Percentiles rank a stretch among this genome's conserved stretches.
phyloP scores from a whole-genome alignment of 2,329 filamentous ascomycete genomes.

The Penicillium sp. region DNA sequence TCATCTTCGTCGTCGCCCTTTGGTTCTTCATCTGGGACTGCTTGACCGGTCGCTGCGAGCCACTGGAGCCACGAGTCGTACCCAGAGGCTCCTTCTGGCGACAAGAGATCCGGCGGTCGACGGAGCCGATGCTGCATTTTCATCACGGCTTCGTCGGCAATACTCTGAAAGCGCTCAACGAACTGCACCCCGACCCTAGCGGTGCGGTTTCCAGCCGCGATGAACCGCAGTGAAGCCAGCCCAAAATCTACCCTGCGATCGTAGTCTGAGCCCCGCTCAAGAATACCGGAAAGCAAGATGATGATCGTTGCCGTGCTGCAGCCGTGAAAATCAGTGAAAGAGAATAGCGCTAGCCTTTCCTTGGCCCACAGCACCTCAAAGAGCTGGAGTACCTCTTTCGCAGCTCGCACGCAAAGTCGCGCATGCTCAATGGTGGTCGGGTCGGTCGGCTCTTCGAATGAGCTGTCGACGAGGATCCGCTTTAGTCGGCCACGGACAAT shows the following conservation, averaged over 20 bases:
- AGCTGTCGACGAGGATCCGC: background rate
- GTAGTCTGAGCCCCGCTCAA: conserved; percentile 32
- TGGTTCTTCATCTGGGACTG: background rate
- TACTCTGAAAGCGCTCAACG: conserved; percentile 24
- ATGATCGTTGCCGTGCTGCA: conserved; percentile 38
- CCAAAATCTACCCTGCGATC: conserved; percentile 28
- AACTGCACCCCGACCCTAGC: conserved; percentile 25
- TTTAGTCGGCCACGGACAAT: conserved; percentile 1
- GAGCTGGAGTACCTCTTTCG: conserved; percentile 28
- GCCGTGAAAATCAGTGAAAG: conserved; percentile 39
- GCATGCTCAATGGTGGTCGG: conserved; percentile 20
- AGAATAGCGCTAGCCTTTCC: conserved; percentile 33
- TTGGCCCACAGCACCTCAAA: conserved; percentile 28
- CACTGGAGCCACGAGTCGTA: conserved; percentile 3
- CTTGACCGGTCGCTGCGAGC: conserved; percentile 1
- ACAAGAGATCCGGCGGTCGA: background rate
- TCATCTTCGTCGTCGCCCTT: background rate
- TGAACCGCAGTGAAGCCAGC: conserved; percentile 28
- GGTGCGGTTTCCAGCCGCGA: conserved; percentile 31
- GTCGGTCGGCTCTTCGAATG: background rate
- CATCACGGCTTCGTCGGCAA: conserved; percentile 23
- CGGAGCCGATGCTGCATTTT: conserved; percentile 1
- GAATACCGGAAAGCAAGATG: conserved; percentile 30
- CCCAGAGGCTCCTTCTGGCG: background rate
- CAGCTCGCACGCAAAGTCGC: conserved; percentile 28